Percentiles rank a stretch among this genome's conserved stretches.
phyloP scores from a whole-genome alignment of 768 basidiomycete genomes.

The Pholiota microspora region DNA sequence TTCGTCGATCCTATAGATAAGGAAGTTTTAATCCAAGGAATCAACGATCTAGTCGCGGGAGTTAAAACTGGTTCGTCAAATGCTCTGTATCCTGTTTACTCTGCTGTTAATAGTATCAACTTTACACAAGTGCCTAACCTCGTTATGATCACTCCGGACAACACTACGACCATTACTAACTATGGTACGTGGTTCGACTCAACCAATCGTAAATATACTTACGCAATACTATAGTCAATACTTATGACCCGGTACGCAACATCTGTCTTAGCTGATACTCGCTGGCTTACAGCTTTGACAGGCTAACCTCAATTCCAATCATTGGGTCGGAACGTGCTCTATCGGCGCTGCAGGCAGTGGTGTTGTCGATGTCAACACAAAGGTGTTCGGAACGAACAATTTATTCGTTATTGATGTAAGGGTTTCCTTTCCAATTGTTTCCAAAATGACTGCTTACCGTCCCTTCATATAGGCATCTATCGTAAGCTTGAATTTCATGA shows the following conservation, averaged over 20 bases:
- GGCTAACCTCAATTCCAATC: slow-evolving; percentile 54
- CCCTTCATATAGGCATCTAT: slow-evolving; percentile 28
- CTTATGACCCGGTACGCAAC: slow-evolving; percentile 29
- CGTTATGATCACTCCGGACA: slow-evolving; percentile 60
- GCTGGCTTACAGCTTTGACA: slow-evolving; percentile 5
- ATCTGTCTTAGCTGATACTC: not conserved
- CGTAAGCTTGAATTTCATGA: slow-evolving; percentile 21
- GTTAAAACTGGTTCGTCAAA: slow-evolving; percentile 37
- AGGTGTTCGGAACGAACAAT: slow-evolving; percentile 49
- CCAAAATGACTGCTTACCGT: not conserved
- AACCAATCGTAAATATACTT: not conserved
- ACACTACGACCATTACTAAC: slow-evolving; percentile 49
- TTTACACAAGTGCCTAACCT: slow-evolving; percentile 53
- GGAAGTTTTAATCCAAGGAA: slow-evolving; percentile 43
- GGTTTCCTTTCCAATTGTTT: slow-evolving; percentile 6
- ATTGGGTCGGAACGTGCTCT: slow-evolving; percentile 58
- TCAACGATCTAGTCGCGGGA: slow-evolving; percentile 45
- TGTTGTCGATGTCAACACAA: slow-evolving; percentile 58
- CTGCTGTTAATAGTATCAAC: too few species aligned
- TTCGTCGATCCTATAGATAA: slow-evolving; percentile 58
- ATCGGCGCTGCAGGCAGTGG: slow-evolving; percentile 31
- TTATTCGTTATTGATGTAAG: slow-evolving; percentile 55
- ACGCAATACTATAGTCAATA: slow-evolving; percentile 30
- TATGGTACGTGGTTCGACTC: too few species aligned
- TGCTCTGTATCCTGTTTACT: slow-evolving; percentile 1